A percentile compares a stretch with the other conserved stretches of the same genome.
Evolutionary conservation across 192 early-diverging fungal genomes (phyloP).

Genomic region (Martensiomyces pterosporus): DNA sequence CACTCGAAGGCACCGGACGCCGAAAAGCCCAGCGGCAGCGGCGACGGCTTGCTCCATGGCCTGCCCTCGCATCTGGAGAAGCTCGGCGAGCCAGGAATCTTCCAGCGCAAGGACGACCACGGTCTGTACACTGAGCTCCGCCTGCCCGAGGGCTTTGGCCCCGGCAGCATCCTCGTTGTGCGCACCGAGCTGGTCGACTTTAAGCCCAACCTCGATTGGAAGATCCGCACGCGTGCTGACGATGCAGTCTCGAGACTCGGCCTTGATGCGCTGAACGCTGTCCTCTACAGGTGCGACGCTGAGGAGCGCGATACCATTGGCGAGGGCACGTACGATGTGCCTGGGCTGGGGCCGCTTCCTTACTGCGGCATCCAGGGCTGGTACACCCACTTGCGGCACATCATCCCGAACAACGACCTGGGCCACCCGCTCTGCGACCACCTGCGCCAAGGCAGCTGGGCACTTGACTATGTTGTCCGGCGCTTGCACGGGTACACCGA

Average conservation of each 20-base stretch:
- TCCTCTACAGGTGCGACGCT: conserved; percentile 77
- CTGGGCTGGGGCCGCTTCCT: conserved; percentile 71
- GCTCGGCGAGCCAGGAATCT: conserved; percentile 52
- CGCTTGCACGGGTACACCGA: conserved; percentile 53
- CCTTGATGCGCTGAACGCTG: conserved; percentile 76
- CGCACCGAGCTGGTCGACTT: conserved; percentile 56
- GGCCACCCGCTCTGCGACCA: conserved; percentile 90
- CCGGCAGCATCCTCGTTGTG: conserved; percentile 76
- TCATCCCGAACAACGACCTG: conserved; percentile 83
- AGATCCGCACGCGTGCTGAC: conserved; percentile 58
- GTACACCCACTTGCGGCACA: conserved; percentile 71
- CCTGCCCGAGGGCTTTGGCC: conserved; percentile 68
- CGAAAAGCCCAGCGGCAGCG: background rate
- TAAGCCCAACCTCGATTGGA: conserved; percentile 55
- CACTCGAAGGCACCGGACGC: conserved; percentile 34
- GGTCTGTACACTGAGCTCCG: conserved; percentile 60
- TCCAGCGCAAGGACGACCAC: conserved; percentile 40
- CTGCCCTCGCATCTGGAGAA: conserved; percentile 56
- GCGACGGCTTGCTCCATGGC: conserved; percentile 53
- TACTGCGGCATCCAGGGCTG: conserved; percentile 96
- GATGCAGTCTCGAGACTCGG: conserved; percentile 61
- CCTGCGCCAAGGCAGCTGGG: conserved; percentile 87
- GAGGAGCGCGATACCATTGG: conserved; percentile 85
- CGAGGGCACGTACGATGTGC: conserved; percentile 84
- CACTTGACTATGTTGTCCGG: conserved; percentile 79